Evolutionary conservation across 108 stramenopile species (phyloP), one percentile per base, ranked within the genome.

Genomic region (Mediolabrus comicus): DNA sequence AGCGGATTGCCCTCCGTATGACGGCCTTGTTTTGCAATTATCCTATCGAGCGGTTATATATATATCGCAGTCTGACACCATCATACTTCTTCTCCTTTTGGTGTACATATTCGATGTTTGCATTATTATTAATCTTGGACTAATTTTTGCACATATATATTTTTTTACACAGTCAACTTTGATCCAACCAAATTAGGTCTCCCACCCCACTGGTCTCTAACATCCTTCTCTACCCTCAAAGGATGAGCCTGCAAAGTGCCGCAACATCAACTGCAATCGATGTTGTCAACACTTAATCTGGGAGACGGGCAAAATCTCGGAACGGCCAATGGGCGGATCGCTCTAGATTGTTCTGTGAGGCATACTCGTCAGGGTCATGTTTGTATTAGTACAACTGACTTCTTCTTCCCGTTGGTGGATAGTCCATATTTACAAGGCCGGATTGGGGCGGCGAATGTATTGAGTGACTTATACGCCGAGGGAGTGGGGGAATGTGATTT

Each of bases 211-310:
- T 92, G 87, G 87, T 83, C 87, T 0, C 72, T 92, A 61, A 89
- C 88, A n/a, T 77, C 84, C 62, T 92, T 63, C 60, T 86, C 84
- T 25, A 61, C 72, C 53, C 84, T 94, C 43, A 94, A 94, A 66
- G 92, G 92, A 65, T 94, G 92, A 94, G 92, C 90, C 84, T 94
- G 92, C 74, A 94, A 94, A 79, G 83, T 94, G 65, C 83, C 90
- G 55, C 90, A 91, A 60, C 59, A 81, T 32, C 82, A 90, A 77
- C 58, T 94, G 61, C 90, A 91, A 76, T 71, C 80, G 59, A 87
- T 91, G 85, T 71, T 94, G 32, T 61, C 83, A 38, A 59, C 81
- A 35, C 72, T 88, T 14, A 60, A 75, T 35, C 61, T 92, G 24
- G 87, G 91, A 19, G 91, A 92, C 67, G 91, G 91, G 9, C 51